phyloP scores from a whole-genome alignment of 495 filamentous ascomycete genomes.

The Cairneyella variabilis region DNA sequence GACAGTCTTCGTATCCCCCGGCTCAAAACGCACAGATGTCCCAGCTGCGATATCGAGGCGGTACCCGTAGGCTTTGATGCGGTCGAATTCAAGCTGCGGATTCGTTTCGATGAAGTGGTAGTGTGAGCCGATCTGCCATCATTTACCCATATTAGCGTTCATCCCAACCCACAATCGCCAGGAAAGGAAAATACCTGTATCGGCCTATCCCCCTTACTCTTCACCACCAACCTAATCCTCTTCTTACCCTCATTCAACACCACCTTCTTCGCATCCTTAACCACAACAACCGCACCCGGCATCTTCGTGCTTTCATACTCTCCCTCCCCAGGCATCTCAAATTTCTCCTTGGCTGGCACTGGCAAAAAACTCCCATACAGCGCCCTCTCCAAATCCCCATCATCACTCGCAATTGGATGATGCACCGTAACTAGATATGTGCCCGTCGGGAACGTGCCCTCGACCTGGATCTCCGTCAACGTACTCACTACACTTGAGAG shows the following conservation, averaged over 20 bases:
- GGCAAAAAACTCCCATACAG: constrained; percentile 93
- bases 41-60: constrained; percentile 88
- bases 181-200: constrained; percentile 60
- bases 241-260: constrained; percentile 70
- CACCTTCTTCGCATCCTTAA: constrained; percentile 64
- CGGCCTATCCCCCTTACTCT: constrained; percentile 85
- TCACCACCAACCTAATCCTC: constrained; percentile 70
- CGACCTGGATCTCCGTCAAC: constrained; percentile 81
- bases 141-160: constrained; percentile 25
- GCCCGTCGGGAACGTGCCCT: constrained; percentile 87
- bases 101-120: constrained; percentile 97
- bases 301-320: constrained; percentile 61
- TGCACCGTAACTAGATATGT: constrained; percentile 96
- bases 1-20: constrained; percentile 91
- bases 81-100: constrained; percentile 86
- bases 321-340: constrained; percentile 42
- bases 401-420: constrained; percentile 80
- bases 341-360: constrained; percentile 48
- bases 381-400: constrained; percentile 81
- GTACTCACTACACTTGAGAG: constrained; percentile 73
- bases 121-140: constrained; percentile 73
- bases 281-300: constrained; percentile 76
- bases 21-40: constrained; percentile 92
- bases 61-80: constrained; percentile 77
- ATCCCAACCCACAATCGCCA: neutral